phyloP scores from a whole-genome alignment of 2,329 filamentous ascomycete genomes.

The Daldinia sp. region DNA sequence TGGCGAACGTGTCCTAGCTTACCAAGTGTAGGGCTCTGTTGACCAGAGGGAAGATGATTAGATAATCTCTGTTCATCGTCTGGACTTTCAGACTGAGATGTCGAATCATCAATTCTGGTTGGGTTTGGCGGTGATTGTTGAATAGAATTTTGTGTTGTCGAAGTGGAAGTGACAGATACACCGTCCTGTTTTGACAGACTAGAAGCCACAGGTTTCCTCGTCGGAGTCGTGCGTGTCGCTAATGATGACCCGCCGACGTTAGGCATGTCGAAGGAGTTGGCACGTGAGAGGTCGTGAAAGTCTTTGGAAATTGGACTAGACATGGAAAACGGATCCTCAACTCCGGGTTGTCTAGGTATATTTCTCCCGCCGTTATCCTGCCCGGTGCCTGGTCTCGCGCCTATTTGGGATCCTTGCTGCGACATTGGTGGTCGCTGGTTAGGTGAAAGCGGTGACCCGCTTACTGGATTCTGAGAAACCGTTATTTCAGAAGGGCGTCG shows the following conservation, averaged over 20 bases:
- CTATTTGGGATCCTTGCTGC: slow-evolving; percentile 35
- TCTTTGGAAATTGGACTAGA: slow-evolving; percentile 17
- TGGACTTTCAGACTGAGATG: slow-evolving; percentile 23
- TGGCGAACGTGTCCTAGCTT: slow-evolving; percentile 38
- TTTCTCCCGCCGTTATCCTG: slow-evolving; percentile 11
- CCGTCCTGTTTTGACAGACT: slow-evolving; percentile 36
- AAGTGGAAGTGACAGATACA: slow-evolving; percentile 28
- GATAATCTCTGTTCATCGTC: slow-evolving; percentile 35
- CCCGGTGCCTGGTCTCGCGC: slow-evolving; percentile 29
- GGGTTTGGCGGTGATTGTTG: neutral
- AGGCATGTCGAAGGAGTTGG: slow-evolving; percentile 36
- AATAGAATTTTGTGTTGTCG: slow-evolving; percentile 11
- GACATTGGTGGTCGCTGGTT: slow-evolving; percentile 29
- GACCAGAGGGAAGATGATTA: slow-evolving; percentile 35
- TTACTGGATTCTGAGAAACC: slow-evolving; percentile 31
- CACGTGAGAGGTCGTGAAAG: slow-evolving; percentile 32
- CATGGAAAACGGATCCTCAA: slow-evolving; percentile 13
- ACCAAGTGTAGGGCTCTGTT: slow-evolving; percentile 37
- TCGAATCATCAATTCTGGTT: slow-evolving; percentile 14
- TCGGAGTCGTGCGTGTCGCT: slow-evolving; percentile 37
- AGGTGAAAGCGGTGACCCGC: slow-evolving; percentile 12
- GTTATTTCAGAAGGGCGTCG: slow-evolving; percentile 43
- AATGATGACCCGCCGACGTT: slow-evolving; percentile 21
- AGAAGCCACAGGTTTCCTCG: slow-evolving; percentile 46
- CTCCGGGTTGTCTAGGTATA: slow-evolving; percentile 3